These are phyloP conservation scores for Dissophora ornata DNA, from an alignment of 192 early-diverging fungal species.

Conservation along the genomic window DNA sequence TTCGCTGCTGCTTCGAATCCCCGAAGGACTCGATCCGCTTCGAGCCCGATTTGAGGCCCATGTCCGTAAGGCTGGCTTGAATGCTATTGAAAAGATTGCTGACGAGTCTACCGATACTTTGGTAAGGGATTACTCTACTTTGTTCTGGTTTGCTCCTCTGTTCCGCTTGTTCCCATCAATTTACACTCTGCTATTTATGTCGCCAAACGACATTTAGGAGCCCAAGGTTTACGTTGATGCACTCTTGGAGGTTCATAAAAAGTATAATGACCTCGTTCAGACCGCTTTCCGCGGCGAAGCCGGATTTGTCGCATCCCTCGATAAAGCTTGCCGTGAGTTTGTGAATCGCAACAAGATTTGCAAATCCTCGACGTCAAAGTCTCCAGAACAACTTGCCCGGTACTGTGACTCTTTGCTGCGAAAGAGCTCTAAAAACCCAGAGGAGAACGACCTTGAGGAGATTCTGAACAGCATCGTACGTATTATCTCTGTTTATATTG, in stretches of 20 bases:
- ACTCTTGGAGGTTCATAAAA: constrained; percentile 86
- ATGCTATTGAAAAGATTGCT: constrained; percentile 81
- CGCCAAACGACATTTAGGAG: too few species aligned
- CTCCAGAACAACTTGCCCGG: constrained; percentile 89
- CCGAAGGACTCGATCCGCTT: constrained; percentile 86
- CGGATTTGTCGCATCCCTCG: constrained; percentile 89
- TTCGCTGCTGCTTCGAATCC: constrained; percentile 79
- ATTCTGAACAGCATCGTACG: constrained; percentile 79
- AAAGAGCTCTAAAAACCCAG: constrained; percentile 83
- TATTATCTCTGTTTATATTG: constrained; percentile 4
- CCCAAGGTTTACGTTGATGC: constrained; percentile 90
- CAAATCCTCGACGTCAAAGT: constrained; percentile 72
- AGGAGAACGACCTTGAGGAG: constrained; percentile 78
- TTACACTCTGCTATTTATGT: too few species aligned
- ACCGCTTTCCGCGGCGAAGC: constrained; percentile 85
- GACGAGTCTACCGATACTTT: constrained; percentile 66
- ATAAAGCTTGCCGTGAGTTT: constrained; percentile 94
- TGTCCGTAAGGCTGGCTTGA: constrained; percentile 82
- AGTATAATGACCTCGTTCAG: constrained; percentile 84
- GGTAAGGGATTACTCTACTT: constrained; percentile 35
- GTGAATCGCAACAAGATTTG: constrained; percentile 93
- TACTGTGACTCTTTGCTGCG: constrained; percentile 91
- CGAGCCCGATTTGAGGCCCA: constrained; percentile 80
- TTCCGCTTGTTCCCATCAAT: too few species aligned
- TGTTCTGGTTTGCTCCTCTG: too few species aligned